Evolutionary conservation across 345 rosid species (phyloP).

Genomic region (Euphorbia pulcherrima): DNA sequence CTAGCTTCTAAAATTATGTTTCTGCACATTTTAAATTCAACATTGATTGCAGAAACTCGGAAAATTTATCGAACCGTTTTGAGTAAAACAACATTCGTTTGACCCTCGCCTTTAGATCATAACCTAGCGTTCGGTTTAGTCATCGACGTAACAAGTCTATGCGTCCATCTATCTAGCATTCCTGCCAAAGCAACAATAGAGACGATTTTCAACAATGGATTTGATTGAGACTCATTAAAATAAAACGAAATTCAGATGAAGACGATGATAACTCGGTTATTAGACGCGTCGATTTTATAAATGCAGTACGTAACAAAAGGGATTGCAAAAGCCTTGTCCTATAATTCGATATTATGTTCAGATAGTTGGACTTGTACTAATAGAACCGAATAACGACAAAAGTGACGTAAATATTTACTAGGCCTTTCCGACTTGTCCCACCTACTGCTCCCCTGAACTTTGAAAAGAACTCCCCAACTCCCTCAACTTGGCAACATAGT

Average conservation of each 20-base stretch:
- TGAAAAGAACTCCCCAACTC: no score
- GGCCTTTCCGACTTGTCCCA: no score
- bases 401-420: no score
- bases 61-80: background rate
- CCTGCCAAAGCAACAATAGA: constrained; percentile 39
- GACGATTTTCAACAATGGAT: background rate
- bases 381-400: no score
- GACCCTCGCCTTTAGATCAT: background rate
- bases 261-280: background rate
- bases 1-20: background rate
- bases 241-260: background rate
- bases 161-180: constrained; percentile 99
- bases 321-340: background rate
- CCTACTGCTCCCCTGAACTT: no score
- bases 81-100: background rate
- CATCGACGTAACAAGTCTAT: constrained; percentile 58
- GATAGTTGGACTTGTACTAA: no score
- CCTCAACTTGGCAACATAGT: no score
- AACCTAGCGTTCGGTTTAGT: constrained; percentile 43
- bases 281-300: background rate
- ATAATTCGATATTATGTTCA: background rate
- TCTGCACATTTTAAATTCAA: background rate
- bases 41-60: background rate
- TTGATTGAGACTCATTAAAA: background rate
- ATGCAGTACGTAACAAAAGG: background rate